phyloP scores from a whole-genome alignment of 2,329 filamentous ascomycete genomes.

The Diplodia intermedia region DNA sequence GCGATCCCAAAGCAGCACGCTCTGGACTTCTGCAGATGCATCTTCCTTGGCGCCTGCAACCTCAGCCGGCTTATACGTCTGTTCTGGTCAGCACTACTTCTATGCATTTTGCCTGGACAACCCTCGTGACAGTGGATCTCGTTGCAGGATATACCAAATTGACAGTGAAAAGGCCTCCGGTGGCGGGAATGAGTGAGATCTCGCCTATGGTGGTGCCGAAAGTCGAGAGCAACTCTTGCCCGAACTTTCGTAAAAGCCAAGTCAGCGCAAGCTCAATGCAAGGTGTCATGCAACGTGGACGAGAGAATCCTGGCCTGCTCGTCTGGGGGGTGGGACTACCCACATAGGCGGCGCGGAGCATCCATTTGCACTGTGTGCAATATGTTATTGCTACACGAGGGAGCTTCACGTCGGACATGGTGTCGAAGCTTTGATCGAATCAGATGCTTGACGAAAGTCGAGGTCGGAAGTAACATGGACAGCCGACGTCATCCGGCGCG shows the following conservation, averaged over 20 bases:
- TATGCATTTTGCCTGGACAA: not conserved
- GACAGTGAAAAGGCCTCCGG: constrained; percentile 83
- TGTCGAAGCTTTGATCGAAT: not conserved
- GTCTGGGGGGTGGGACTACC: constrained; percentile 37
- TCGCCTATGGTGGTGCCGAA: constrained; percentile 86
- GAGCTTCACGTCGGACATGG: constrained; percentile 47
- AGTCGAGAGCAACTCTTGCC: constrained; percentile 92
- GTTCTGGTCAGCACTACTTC: not conserved
- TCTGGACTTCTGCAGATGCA: constrained; percentile 45
- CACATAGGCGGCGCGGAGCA: constrained; percentile 82
- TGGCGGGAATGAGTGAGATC: constrained; percentile 83
- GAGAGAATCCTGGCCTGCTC: not conserved
- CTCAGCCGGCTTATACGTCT: constrained; percentile 27
- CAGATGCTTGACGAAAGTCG: not conserved
- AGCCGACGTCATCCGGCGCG: constrained; percentile 16
- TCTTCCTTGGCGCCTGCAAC: constrained; percentile 19
- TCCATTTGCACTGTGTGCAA: constrained; percentile 95
- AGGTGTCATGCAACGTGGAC: not conserved
- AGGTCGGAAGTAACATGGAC: constrained; percentile 3
- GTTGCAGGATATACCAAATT: constrained; percentile 55
- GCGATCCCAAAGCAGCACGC: constrained; percentile 82
- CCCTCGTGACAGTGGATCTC: not conserved
- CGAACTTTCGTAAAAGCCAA: constrained; percentile 68
- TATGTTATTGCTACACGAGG: constrained; percentile 87
- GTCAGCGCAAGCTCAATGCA: not conserved